A percentile compares a stretch with the other conserved stretches of the same genome.
Evolutionary conservation across 2,329 filamentous ascomycete genomes (phyloP).

Genomic region (Pseudogymnoascus sp.): DNA sequence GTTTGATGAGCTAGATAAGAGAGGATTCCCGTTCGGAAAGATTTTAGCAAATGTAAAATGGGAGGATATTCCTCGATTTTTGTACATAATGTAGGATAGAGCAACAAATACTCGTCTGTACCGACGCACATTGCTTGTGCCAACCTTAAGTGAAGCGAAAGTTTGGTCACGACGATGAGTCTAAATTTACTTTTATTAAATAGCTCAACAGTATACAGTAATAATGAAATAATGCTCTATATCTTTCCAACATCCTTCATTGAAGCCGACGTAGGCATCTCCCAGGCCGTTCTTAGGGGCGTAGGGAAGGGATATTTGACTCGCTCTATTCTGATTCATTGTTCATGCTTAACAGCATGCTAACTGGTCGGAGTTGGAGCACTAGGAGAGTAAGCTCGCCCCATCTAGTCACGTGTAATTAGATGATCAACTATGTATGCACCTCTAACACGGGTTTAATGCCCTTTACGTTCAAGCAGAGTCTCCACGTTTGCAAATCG

Average conservation of each 20-base stretch:
- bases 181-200: too few species aligned
- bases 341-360: not conserved
- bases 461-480: not conserved
- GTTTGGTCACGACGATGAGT: too few species aligned
- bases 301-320: not conserved
- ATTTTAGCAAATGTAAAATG: slow-evolving; percentile 15
- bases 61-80: slow-evolving; percentile 14
- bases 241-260: not conserved
- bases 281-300: not conserved
- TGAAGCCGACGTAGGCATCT: not conserved
- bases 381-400: not conserved
- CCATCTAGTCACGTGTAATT: not conserved
- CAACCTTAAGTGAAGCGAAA: too few species aligned
- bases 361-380: not conserved
- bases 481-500: slow-evolving; percentile 22
- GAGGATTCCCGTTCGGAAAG: slow-evolving; percentile 14
- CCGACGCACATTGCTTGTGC: too few species aligned
- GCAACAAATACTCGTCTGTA: not conserved
- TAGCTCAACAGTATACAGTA: not conserved
- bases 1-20: slow-evolving; percentile 13
- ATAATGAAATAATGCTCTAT: not conserved
- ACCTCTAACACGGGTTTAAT: not conserved
- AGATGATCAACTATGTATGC: not conserved
- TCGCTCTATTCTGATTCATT: not conserved
- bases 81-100: not conserved